These are phyloP conservation scores for Gynostemma pentaphyllum DNA, from an alignment of 306 rosid species.

Conservation along the genomic window DNA sequence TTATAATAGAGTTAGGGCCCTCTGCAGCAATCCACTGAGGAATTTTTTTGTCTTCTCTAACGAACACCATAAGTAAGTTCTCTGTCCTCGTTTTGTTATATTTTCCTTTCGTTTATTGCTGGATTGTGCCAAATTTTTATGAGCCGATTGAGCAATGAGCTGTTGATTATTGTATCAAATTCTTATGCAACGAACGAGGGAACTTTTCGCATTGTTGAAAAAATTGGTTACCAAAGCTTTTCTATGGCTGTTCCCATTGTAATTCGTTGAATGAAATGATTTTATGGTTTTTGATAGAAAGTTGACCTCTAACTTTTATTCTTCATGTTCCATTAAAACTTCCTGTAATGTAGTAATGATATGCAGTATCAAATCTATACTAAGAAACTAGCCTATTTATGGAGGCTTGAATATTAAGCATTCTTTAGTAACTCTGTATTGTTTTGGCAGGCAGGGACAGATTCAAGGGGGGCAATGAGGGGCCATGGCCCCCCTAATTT, in stretches of 20 bases:
- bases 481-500: too few species aligned
- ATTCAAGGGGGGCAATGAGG: too few species aligned
- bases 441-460: constrained; percentile 34
- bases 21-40: constrained; percentile 51
- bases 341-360: too few species aligned
- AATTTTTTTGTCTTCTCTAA: constrained; percentile 78
- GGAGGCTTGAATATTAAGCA: background rate
- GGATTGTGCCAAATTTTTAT: background rate
- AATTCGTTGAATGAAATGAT: background rate
- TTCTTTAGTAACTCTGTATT: background rate
- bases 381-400: background rate
- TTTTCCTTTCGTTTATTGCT: background rate
- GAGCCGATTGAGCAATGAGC: too few species aligned
- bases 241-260: background rate
- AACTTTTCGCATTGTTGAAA: background rate
- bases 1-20: constrained; percentile 67
- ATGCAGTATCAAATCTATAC: background rate
- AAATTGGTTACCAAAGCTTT: background rate
- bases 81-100: background rate
- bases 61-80: constrained; percentile 68
- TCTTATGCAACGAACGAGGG: too few species aligned
- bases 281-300: background rate
- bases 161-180: too few species aligned
- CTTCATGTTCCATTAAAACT: background rate
- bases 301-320: background rate